Percentiles rank a stretch among this genome's conserved stretches.
Conservation (phyloP, 768 basidiomycete genomes). For the Lyophyllum atratum region DNA sequence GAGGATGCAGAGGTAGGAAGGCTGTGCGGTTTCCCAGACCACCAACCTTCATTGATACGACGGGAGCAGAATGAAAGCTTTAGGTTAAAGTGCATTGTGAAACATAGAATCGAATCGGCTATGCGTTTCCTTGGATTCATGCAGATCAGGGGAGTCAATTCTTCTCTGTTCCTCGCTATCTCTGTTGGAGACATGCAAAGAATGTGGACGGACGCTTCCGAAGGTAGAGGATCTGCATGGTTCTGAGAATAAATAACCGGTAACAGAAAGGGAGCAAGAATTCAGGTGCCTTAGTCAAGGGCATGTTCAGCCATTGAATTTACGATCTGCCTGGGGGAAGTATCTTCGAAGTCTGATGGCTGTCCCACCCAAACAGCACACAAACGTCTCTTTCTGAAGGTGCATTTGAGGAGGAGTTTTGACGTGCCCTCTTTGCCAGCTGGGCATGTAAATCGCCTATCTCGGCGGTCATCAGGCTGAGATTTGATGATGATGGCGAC, state of each 20-base stretch:
- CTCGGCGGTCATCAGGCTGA: not conserved
- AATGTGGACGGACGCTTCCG: not conserved
- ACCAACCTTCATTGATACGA: slow-evolving; percentile 17
- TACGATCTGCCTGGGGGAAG: slow-evolving; percentile 4
- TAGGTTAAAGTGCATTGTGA: slow-evolving; percentile 4
- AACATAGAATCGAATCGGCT: slow-evolving; percentile 5
- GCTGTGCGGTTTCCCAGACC: slow-evolving; percentile 23
- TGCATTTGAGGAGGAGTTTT: not conserved
- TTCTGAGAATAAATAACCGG: not conserved
- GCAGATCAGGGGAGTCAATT: not conserved
- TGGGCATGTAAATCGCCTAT: slow-evolving; percentile 2
- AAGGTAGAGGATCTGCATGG: not conserved
- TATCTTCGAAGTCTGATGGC: not conserved
- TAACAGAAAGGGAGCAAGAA: not conserved
- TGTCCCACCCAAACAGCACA: not conserved
- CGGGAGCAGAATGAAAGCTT: slow-evolving; percentile 3
- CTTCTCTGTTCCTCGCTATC: not conserved
- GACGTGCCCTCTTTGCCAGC: not conserved
- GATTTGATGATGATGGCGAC: not conserved
- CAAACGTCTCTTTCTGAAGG: not conserved
- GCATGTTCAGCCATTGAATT: slow-evolving; percentile 11
- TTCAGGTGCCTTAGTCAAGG: slow-evolving; percentile 1
- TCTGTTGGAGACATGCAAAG: not conserved
- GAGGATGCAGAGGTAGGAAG: slow-evolving; percentile 6
- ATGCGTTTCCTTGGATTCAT: slow-evolving; percentile 16